Evolutionary conservation across 2,329 filamentous ascomycete species (phyloP).

Genomic region (Paracoccidioides brasiliensis): DNA sequence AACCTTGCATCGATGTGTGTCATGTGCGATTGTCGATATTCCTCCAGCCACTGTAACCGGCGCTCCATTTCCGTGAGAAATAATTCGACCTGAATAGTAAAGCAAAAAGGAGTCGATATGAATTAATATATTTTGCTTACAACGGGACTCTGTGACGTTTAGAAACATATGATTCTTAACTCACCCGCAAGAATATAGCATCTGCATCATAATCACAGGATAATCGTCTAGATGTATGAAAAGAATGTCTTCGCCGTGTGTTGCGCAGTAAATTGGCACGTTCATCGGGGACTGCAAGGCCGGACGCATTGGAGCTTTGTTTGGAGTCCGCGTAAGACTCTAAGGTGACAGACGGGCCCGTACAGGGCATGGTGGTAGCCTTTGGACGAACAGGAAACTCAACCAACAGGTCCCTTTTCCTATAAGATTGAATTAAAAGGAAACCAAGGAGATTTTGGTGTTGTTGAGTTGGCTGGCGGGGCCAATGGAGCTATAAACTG

Average conservation of each 20-base stretch:
- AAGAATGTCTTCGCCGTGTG: conserved; percentile 33
- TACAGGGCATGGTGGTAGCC: conserved; percentile 24
- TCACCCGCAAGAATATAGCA: conserved; percentile 32
- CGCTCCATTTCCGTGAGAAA: conserved; percentile 68
- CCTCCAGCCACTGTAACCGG: conserved; percentile 76
- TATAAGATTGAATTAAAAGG: no score
- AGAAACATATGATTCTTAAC: conserved; percentile 4
- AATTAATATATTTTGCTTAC: not conserved
- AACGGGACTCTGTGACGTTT: not conserved
- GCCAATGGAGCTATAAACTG: no score
- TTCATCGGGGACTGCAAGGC: conserved; percentile 20
- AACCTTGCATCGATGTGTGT: conserved; percentile 72
- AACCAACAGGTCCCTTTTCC: not conserved
- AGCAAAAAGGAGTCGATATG: not conserved
- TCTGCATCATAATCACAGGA: conserved; percentile 35
- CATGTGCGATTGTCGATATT: conserved; percentile 70
- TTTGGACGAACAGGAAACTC: conserved; percentile 1
- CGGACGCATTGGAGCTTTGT: conserved; percentile 11
- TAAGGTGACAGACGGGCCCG: conserved; percentile 28
- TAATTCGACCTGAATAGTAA: conserved; percentile 28
- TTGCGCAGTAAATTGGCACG: conserved; percentile 25
- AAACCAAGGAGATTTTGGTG: no score
- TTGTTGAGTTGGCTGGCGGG: no score
- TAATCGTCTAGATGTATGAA: conserved; percentile 29
- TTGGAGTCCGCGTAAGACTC: conserved; percentile 22